A percentile compares a stretch with the other conserved stretches of the same genome.
Conservation (phyloP, 139 green algal species). For the Tetradesmus obliquus region DNA sequence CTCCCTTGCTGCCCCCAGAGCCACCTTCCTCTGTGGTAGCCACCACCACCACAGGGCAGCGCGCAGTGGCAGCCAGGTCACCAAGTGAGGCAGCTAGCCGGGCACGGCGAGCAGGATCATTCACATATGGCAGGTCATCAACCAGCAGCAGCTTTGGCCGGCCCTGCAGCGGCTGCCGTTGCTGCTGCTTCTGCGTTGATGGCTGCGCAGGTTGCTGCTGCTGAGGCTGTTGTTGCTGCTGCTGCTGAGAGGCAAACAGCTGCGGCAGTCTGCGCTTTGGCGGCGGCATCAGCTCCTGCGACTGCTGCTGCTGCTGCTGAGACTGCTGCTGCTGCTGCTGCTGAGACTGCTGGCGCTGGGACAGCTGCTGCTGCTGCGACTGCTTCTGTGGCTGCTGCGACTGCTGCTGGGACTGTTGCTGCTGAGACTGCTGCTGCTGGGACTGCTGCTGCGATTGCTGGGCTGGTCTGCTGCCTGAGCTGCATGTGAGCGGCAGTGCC, state of each 20-base stretch:
- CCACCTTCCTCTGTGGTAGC: constrained; percentile 60
- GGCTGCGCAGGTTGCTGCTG: constrained; percentile 21
- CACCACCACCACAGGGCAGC: constrained; percentile 72
- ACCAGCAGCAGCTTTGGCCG: constrained; percentile 72
- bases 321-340: constrained; percentile 19
- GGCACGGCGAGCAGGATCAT: constrained; percentile 55
- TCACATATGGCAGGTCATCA: constrained; percentile 78
- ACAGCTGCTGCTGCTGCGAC: constrained; percentile 3
- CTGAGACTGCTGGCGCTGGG: neutral
- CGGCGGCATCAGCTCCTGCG: neutral
- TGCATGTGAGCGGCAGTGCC: constrained; percentile 55
- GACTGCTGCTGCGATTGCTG: neutral
- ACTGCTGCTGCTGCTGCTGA: neutral
- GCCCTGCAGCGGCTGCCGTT: neutral
- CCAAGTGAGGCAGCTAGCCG: constrained; percentile 62
- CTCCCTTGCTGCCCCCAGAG: constrained; percentile 21
- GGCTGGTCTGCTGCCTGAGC: neutral
- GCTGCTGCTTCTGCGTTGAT: constrained; percentile 24
- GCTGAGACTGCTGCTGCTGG: constrained; percentile 14
- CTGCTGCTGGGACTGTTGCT: neutral
- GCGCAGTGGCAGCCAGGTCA: constrained; percentile 52
- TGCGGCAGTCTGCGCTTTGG: neutral
- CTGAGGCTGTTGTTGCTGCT: constrained; percentile 22
- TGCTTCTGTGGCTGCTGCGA: neutral
- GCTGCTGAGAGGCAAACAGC: constrained; percentile 8